Conservation (phyloP, 1,139 yeast genomes). For the Blastobotrys arbuscula region DNA sequence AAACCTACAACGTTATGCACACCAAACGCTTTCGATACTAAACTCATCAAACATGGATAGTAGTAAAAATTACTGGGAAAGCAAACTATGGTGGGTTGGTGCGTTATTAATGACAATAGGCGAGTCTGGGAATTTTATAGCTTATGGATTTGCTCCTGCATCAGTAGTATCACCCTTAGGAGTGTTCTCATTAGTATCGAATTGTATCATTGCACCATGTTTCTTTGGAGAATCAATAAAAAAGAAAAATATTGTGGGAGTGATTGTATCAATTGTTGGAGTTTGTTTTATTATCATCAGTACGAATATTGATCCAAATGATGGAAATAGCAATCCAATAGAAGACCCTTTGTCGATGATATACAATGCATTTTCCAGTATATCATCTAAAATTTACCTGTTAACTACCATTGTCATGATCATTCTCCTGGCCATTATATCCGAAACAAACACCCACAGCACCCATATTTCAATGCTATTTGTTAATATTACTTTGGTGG, state of each 20-base stretch:
- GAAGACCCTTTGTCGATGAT: constrained; percentile 28
- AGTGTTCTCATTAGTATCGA: constrained; percentile 41
- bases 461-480: constrained; percentile 14
- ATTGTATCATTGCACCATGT: constrained; percentile 43
- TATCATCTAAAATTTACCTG: constrained; percentile 28
- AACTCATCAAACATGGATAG: background rate
- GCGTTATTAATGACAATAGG: constrained; percentile 39
- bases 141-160: constrained; percentile 44
- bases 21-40: constrained; percentile 13
- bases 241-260: constrained; percentile 35
- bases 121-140: constrained; percentile 42
- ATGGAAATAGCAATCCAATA: constrained; percentile 14
- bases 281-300: constrained; percentile 36
- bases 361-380: constrained; percentile 26
- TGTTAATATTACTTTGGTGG: constrained; percentile 36
- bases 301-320: constrained; percentile 18
- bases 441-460: background rate
- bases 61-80: constrained; percentile 23
- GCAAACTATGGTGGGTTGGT: constrained; percentile 40
- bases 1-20: constrained; percentile 39
- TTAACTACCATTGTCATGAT: too few species aligned
- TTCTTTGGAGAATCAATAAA: constrained; percentile 38
- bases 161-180: constrained; percentile 45
- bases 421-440: too few species aligned
- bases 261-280: constrained; percentile 37